These are phyloP conservation scores for Amylostereum areolatum DNA, from an alignment of 1,284 basidiomycete species.

Conservation along the genomic window DNA sequence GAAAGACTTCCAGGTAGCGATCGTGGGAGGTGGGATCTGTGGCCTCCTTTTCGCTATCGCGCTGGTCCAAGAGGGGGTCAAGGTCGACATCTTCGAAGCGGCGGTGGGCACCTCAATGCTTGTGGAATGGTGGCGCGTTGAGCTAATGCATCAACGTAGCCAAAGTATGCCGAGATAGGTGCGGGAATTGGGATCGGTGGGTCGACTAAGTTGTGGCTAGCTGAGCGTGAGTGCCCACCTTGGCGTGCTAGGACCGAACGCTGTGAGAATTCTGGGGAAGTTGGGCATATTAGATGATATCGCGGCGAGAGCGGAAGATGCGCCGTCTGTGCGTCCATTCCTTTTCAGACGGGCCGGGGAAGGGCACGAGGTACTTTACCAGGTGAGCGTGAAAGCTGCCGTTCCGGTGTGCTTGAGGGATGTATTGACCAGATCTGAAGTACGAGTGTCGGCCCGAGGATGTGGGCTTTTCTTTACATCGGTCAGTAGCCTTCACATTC, in stretches of 20 bases:
- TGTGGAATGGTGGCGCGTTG: no score
- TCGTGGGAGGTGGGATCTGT: slow-evolving; percentile 16
- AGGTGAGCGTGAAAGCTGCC: slow-evolving; percentile 25
- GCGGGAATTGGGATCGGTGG: slow-evolving; percentile 49
- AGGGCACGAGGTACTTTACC: slow-evolving; percentile 38
- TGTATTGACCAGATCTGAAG: neutral
- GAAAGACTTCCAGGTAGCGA: slow-evolving; percentile 9
- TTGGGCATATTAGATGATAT: slow-evolving; percentile 39
- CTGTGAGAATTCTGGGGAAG: slow-evolving; percentile 35
- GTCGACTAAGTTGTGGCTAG: slow-evolving; percentile 3
- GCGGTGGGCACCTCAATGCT: slow-evolving; percentile 12
- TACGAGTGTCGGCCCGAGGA: slow-evolving; percentile 19
- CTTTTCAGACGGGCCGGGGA: slow-evolving; percentile 35
- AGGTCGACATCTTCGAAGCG: slow-evolving; percentile 16
- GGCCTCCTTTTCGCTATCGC: slow-evolving; percentile 13
- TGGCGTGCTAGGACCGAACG: slow-evolving; percentile 39
- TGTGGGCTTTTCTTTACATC: slow-evolving; percentile 24
- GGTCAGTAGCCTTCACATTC: slow-evolving; percentile 21
- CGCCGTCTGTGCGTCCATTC: slow-evolving; percentile 28
- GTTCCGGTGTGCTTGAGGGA: neutral
- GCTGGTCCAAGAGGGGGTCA: slow-evolving; percentile 10
- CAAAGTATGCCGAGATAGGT: slow-evolving; percentile 44
- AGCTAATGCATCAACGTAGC: no score
- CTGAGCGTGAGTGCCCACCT: neutral
- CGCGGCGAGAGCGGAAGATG: slow-evolving; percentile 28